Conservation (phyloP, 164 flowering plant genomes). For the Dillenia suffruticosa region DNA sequence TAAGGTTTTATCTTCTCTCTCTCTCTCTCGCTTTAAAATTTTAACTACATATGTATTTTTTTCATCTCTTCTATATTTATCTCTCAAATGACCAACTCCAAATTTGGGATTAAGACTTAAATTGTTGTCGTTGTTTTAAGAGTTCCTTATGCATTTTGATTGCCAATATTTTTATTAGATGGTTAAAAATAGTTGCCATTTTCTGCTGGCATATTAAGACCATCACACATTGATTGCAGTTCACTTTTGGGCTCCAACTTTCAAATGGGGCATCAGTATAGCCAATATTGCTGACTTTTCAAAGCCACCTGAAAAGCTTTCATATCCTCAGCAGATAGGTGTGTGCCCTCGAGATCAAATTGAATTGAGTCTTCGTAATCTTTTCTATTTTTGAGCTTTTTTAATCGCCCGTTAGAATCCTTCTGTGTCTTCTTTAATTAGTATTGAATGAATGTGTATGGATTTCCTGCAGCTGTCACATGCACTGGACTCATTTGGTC, state of each 20-base stretch:
- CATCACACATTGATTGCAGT: slow-evolving; percentile 34
- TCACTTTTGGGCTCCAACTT: slow-evolving; percentile 94
- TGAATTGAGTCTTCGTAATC: neutral
- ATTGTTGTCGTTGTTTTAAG: too few species aligned
- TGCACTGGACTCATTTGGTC: slow-evolving; percentile 77
- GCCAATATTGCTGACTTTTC: slow-evolving; percentile 75
- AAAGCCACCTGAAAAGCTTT: slow-evolving; percentile 67
- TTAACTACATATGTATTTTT: too few species aligned
- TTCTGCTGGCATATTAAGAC: too few species aligned
- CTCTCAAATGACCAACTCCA: too few species aligned
- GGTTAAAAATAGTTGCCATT: too few species aligned
- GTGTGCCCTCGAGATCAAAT: slow-evolving; percentile 1
- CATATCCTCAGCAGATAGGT: slow-evolving; percentile 77
- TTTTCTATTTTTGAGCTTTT: neutral
- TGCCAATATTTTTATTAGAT: too few species aligned
- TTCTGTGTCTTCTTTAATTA: neutral
- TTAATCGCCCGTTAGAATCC: neutral
- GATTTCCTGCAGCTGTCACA: slow-evolving; percentile 40
- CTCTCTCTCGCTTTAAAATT: too few species aligned
- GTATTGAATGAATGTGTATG: neutral
- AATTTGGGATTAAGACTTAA: too few species aligned
- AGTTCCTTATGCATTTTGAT: too few species aligned
- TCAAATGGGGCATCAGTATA: slow-evolving; percentile 86
- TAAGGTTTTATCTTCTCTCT: too few species aligned
- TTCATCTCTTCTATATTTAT: too few species aligned